Conservation (phyloP, 2,329 filamentous ascomycete genomes). For the Clonostachys rosea region DNA sequence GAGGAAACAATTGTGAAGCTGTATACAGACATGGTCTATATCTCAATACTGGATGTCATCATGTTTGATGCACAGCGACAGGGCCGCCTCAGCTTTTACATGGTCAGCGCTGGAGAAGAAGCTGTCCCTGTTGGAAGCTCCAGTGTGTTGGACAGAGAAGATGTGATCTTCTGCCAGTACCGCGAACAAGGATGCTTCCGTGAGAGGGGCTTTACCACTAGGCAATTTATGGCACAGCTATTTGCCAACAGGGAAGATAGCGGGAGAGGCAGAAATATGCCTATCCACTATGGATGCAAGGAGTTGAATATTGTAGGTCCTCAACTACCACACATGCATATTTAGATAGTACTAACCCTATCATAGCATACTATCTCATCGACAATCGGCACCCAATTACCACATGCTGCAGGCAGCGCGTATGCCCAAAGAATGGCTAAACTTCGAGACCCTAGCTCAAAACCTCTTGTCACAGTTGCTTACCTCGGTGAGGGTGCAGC, state of each 20-base stretch:
- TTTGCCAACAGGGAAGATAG: slow-evolving; percentile 82
- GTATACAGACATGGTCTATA: slow-evolving; percentile 61
- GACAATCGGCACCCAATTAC: slow-evolving; percentile 82
- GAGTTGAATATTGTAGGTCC: slow-evolving; percentile 75
- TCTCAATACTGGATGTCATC: slow-evolving; percentile 88
- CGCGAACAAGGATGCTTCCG: slow-evolving; percentile 88
- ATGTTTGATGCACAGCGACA: slow-evolving; percentile 98
- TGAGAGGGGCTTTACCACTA: slow-evolving; percentile 80
- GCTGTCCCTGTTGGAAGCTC: slow-evolving; percentile 88
- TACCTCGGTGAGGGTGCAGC: slow-evolving; percentile 92
- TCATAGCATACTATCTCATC: slow-evolving; percentile 75
- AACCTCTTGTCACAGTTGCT: slow-evolving; percentile 68
- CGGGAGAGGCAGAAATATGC: slow-evolving; percentile 89
- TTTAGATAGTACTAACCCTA: neutral
- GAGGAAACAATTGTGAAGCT: slow-evolving; percentile 57
- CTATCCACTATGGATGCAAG: slow-evolving; percentile 87
- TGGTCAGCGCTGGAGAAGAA: slow-evolving; percentile 94
- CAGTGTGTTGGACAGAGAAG: slow-evolving; percentile 74
- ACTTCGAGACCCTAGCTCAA: slow-evolving; percentile 62
- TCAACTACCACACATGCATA: neutral
- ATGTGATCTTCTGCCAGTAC: slow-evolving; percentile 93
- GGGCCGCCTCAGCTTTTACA: slow-evolving; percentile 93
- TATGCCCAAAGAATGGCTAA: slow-evolving; percentile 84
- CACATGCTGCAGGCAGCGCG: slow-evolving; percentile 80
- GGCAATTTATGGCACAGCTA: slow-evolving; percentile 92